These are phyloP conservation scores for Ceratocystis cubensis DNA, from an alignment of 2,329 filamentous ascomycete species.

Conservation along the genomic window DNA sequence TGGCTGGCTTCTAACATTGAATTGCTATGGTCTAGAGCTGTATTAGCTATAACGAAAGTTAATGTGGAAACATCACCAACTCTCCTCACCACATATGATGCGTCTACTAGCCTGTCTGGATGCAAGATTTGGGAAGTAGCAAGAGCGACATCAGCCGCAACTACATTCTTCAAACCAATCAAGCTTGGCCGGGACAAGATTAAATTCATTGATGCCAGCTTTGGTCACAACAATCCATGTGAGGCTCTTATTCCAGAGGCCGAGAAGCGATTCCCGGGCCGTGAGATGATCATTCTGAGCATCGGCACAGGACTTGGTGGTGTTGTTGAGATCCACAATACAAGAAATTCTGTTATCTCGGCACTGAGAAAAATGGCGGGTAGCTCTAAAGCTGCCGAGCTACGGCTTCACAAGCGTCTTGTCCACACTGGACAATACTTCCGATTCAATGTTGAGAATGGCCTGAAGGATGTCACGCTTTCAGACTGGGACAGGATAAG, in stretches of 20 bases:
- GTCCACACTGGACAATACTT: conserved; percentile 23
- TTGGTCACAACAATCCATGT: conserved; percentile 28
- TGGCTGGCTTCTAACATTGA: neutral
- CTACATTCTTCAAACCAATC: conserved; percentile 27
- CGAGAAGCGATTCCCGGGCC: conserved; percentile 23
- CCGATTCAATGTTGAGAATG: conserved; percentile 26
- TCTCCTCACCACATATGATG: conserved; percentile 26
- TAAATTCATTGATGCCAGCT: conserved; percentile 27
- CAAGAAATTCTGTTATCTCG: neutral
- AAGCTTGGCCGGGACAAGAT: conserved; percentile 24
- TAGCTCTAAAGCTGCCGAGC: neutral
- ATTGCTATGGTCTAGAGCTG: neutral
- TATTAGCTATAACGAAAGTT: neutral
- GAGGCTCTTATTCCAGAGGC: conserved; percentile 27
- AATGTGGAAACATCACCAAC: conserved; percentile 21
- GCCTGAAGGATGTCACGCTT: conserved; percentile 24
- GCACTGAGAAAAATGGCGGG: neutral
- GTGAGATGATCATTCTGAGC: conserved; percentile 23
- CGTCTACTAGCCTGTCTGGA: conserved; percentile 19
- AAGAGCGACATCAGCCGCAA: conserved; percentile 26
- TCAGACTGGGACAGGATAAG: conserved; percentile 25
- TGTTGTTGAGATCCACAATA: conserved; percentile 22
- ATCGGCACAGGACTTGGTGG: conserved; percentile 26
- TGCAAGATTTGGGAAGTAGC: conserved; percentile 28
- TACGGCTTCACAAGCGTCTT: conserved; percentile 20